Evolutionary conservation across 371 early-diverging fungal species (phyloP), one percentile per base, ranked within the genome.

Genomic region (Vairimorpha ceranae): DNA sequence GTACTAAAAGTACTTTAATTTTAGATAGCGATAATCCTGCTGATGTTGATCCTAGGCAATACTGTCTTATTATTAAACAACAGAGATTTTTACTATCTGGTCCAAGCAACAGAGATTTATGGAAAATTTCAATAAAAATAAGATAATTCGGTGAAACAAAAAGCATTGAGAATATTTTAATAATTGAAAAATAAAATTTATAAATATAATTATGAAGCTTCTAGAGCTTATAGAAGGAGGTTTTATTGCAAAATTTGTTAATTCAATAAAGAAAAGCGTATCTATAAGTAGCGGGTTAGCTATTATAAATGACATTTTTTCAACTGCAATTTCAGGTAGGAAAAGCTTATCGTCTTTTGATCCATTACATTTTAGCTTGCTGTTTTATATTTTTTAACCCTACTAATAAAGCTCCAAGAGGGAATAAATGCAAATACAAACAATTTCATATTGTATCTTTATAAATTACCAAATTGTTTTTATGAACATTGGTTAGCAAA

Each of bases 41-140:
- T n/a, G 4, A 4, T n/a, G 4, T n/a, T 10, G n/a, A 48, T 21
- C 4, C 6, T 3, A 48, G 19, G 4, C 6, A 48, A n/a, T 10
- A n/a, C n/a, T 3, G 7, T 25, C 27, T 54, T 25, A 27, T 82
- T 77, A 12, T 80, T 71, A 35, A 52, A 15, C 82, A 93, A 38
- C 72, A 80, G 25, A 91, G 92, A 85, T 84, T 92, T 52, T 86
- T 89, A 17, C 85, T 88, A 0, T 90, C 90, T 29, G 87, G 89
- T 72, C 79, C 85, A 21, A 86, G 79, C 15, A 82, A 85, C 4
- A 88, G 27, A 1, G 38, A 36, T 30, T 3, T 65, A 14, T 77
- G 77, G 77, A 63, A 41, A 23, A 60, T 77, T 29, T 72, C 77
- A 21, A 89, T 63, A 86, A 87, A 60, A 74, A 79, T 33, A 79